A percentile compares a stretch with the other conserved stretches of the same genome.
Evolutionary conservation across 805 yeast species (phyloP).

Genomic region (Starmerella bacillaris): DNA sequence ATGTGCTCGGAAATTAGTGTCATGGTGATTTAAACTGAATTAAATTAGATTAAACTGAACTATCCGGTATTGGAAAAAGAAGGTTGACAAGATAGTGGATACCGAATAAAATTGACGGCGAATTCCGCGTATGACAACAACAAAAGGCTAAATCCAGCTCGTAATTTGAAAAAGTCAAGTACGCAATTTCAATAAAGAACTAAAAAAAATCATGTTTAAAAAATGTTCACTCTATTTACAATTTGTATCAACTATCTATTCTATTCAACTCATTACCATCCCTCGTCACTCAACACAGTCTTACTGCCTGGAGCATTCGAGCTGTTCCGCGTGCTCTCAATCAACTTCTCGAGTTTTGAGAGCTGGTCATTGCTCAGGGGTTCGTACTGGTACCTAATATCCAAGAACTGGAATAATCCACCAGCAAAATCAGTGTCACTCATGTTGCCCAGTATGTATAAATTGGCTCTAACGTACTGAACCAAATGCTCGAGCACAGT

Average conservation of each 20-base stretch:
- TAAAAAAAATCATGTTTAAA: no score
- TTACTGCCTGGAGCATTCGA: constrained; percentile 12
- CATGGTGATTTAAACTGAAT: no score
- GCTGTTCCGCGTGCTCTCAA: constrained; percentile 17
- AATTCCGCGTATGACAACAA: no score
- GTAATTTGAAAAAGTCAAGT: no score
- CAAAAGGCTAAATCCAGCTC: no score
- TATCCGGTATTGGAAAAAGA: no score
- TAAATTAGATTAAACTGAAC: no score
- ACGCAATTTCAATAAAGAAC: no score
- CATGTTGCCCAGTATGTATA: constrained; percentile 70
- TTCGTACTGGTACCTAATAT: constrained; percentile 62
- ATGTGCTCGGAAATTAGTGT: no score
- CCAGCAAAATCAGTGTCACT: constrained; percentile 85
- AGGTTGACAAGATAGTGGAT: no score
- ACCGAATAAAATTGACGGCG: no score
- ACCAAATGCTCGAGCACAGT: constrained; percentile 73
- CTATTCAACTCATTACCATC: constrained; percentile 14
- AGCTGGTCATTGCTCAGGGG: constrained; percentile 51
- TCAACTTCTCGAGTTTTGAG: constrained; percentile 15
- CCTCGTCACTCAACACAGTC: constrained; percentile 15
- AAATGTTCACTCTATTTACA: background rate
- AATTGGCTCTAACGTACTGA: constrained; percentile 76
- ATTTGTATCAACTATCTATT: background rate
- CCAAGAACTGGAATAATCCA: constrained; percentile 70